phyloP scores from a whole-genome alignment of 2,329 filamentous ascomycete genomes.

The Dactylellina drechsleri region DNA sequence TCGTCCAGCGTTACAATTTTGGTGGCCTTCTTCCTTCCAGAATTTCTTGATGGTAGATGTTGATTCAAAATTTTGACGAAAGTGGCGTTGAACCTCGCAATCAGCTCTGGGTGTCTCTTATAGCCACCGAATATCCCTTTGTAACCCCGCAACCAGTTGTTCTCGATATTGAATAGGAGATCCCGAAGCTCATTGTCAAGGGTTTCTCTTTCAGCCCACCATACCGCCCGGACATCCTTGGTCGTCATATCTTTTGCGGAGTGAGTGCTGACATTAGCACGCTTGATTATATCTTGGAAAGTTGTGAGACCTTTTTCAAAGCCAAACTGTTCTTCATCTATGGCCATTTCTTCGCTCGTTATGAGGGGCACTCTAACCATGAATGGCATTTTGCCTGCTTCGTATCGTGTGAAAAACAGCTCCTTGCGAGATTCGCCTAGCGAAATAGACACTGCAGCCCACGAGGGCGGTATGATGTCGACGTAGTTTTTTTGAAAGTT shows the following conservation, averaged over 20 bases:
- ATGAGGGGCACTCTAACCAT: conserved; percentile 86
- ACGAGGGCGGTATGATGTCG: conserved; percentile 81
- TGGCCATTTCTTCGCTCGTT: conserved; percentile 80
- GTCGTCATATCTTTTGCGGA: conserved; percentile 75
- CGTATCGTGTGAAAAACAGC: conserved; percentile 86
- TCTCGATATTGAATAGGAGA: conserved; percentile 85
- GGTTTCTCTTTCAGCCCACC: conserved; percentile 87
- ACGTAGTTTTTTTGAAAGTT: conserved; percentile 82
- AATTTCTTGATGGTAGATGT: conserved; percentile 79
- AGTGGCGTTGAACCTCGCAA: conserved; percentile 79
- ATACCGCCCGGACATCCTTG: conserved; percentile 79
- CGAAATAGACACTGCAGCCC: conserved; percentile 87
- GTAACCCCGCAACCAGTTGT: conserved; percentile 95
- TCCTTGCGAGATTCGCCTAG: conserved; percentile 84
- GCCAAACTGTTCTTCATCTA: conserved; percentile 81
- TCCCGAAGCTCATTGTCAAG: conserved; percentile 81
- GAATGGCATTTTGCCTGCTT: conserved; percentile 79
- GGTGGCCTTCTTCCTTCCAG: conserved; percentile 65
- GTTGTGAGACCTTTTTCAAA: conserved; percentile 76
- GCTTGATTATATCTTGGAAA: conserved; percentile 75
- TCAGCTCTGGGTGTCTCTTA: conserved; percentile 69
- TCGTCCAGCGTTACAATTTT: conserved; percentile 65
- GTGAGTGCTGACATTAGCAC: conserved; percentile 86
- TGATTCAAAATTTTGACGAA: conserved; percentile 84
- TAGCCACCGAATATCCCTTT: conserved; percentile 89